Conservation (phyloP, 2,329 filamentous ascomycete genomes). For the Alternaria atra region DNA sequence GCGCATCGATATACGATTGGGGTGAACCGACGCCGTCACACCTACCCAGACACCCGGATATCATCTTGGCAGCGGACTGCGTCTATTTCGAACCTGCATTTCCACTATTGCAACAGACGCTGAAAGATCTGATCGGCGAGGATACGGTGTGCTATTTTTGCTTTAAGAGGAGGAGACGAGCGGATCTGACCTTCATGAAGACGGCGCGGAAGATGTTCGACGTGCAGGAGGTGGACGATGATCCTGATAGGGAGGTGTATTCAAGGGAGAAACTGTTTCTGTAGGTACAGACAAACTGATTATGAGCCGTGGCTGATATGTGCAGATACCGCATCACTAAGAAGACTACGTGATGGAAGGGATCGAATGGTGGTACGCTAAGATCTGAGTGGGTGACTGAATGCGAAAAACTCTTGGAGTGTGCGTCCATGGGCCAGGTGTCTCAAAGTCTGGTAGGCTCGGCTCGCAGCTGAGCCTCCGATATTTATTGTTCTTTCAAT, state of each 20-base stretch:
- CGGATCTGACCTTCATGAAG: slow-evolving; percentile 64
- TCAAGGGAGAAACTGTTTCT: slow-evolving; percentile 60
- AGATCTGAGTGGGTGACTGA: background rate
- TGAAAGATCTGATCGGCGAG: slow-evolving; percentile 74
- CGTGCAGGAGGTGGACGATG: slow-evolving; percentile 59
- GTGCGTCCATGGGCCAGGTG: background rate
- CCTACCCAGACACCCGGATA: slow-evolving; percentile 69
- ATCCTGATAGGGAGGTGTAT: slow-evolving; percentile 58
- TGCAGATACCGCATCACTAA: slow-evolving; percentile 34
- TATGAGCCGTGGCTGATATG: background rate
- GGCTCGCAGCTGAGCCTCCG: background rate
- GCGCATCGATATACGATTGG: slow-evolving; percentile 83
- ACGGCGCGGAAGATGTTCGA: slow-evolving; percentile 59
- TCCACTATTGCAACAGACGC: slow-evolving; percentile 81
- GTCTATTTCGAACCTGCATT: slow-evolving; percentile 98
- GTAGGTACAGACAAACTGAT: slow-evolving; percentile 45
- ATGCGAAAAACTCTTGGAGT: background rate
- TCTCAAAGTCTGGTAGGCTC: background rate
- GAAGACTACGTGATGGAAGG: slow-evolving; percentile 18
- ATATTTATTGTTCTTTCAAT: background rate
- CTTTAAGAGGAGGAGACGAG: slow-evolving; percentile 90
- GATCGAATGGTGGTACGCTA: background rate
- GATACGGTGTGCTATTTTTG: slow-evolving; percentile 81
- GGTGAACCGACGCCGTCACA: slow-evolving; percentile 54
- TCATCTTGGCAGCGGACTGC: slow-evolving; percentile 73